Conservation (phyloP, 805 yeast species). For the Candida piceae region DNA sequence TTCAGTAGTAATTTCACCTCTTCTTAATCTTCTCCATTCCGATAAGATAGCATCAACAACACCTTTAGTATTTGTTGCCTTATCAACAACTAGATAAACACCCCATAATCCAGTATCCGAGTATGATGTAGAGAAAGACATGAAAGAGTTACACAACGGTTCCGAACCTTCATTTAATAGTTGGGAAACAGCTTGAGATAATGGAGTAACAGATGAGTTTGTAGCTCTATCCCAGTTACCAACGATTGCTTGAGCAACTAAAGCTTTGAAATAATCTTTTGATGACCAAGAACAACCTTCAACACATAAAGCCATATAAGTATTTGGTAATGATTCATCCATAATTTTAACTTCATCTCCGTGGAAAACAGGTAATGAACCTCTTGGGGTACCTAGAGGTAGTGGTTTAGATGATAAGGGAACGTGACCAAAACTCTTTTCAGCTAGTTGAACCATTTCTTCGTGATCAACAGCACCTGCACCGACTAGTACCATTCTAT, state of each 20-base stretch:
- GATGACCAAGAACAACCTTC: slow-evolving; percentile 98
- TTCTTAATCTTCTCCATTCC: slow-evolving; percentile 86
- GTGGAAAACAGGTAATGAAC: slow-evolving; percentile 71
- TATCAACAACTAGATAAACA: slow-evolving; percentile 82
- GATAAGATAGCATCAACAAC: slow-evolving; percentile 69
- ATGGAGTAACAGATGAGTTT: slow-evolving; percentile 81
- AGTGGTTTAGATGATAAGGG: slow-evolving; percentile 47
- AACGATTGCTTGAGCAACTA: slow-evolving; percentile 93
- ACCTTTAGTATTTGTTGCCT: slow-evolving; percentile 56
- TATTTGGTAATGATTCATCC: slow-evolving; percentile 78
- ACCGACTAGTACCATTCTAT: slow-evolving; percentile 97
- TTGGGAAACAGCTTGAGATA: slow-evolving; percentile 53
- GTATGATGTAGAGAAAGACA: slow-evolving; percentile 95
- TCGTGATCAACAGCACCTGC: slow-evolving; percentile 92
- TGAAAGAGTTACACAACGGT: slow-evolving; percentile 85
- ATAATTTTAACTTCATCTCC: slow-evolving; percentile 84
- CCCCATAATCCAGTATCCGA: slow-evolving; percentile 99
- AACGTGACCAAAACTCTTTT: slow-evolving; percentile 69
- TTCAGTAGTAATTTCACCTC: slow-evolving; percentile 69
- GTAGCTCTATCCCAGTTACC: slow-evolving; percentile 97
- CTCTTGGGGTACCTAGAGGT: slow-evolving; percentile 70
- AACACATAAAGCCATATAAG: slow-evolving; percentile 91
- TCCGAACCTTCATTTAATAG: slow-evolving; percentile 46
- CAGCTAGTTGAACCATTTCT: slow-evolving; percentile 71
- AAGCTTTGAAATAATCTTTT: slow-evolving; percentile 90